Base-by-base conservation (phyloP, 345 rosid species). In the Chamaenerion angustifolium region DNA sequence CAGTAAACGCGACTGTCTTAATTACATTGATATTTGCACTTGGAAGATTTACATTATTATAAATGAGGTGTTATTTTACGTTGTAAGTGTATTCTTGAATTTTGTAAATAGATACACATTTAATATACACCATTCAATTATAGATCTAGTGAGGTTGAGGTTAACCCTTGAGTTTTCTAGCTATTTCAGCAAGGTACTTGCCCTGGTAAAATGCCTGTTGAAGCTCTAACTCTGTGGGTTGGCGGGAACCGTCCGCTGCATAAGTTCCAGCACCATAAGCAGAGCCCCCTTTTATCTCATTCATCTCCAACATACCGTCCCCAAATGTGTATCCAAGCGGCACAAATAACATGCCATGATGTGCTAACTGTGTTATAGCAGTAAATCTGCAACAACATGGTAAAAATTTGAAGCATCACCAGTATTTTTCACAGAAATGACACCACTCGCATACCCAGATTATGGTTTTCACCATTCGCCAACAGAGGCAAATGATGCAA, bases 301-400 rank as follows among this genome's bases (percentile, higher is more conserved):
- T 63, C 95, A 83, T 86, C 75, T 81, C 95, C 16, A 71, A 90
- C 98, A 90, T 90, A 59, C 81, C 73, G 10, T 61, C 64, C 17
- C 95, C 98, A 27, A 83, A 83, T 1, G 95, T 90, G 71, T 83
- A 90, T 2, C 98, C 96, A 4, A 81, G 61, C 3, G 98, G 98
- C 43, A 90, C 93, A 71, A 70, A 86, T 50, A 90, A 63, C 93
- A 86, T 86, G 4, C 96, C 96, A 13, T 92, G 96, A 54, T 92
- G 89, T 13, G 95, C 81, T 62, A 92, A 60, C 57, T 80, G 89
- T 21, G 98, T 92, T 59, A 86, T 56, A 9, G 93, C 89, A 7
- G 98, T 92, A 60, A 78, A 67, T 56, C 96, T 92, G 73, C 70
- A 65, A 16, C 18, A 13, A 45, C 11, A 41, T 48, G 43, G n/a